Evolutionary conservation across 257 asterid genomes (phyloP).

Genomic region (Anisodus tanguticus): DNA sequence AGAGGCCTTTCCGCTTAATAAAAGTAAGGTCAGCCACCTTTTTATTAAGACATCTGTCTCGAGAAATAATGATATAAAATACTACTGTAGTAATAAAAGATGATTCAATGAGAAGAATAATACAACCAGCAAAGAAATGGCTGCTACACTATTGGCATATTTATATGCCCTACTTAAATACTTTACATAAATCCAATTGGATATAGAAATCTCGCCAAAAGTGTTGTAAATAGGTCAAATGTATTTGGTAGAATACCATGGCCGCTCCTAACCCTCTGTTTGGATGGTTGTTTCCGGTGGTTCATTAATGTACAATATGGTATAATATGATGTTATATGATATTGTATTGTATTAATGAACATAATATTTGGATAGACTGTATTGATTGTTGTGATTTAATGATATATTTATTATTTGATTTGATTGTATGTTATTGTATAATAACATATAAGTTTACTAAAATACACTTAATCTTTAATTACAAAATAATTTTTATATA

Average conservation of each 20-base stretch:
- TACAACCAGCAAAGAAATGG: neutral
- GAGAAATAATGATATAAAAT: slow-evolving; percentile 15
- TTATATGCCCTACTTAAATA: neutral
- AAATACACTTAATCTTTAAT: no score
- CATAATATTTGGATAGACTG: no score
- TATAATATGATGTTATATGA: no score
- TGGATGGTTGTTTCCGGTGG: no score
- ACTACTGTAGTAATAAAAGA: neutral
- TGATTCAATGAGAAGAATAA: neutral
- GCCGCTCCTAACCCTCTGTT: neutral
- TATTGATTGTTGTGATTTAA: no score
- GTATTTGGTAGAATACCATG: slow-evolving; percentile 4
- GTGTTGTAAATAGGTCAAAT: neutral
- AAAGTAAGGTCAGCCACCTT: slow-evolving; percentile 11
- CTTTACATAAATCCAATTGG: neutral
- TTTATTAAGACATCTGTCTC: neutral
- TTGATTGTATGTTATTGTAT: no score
- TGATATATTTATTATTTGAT: no score
- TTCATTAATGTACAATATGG: no score
- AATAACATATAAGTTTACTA: no score
- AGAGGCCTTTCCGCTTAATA: neutral
- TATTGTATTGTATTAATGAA: no score
- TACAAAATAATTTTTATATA: no score
- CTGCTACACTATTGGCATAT: neutral
- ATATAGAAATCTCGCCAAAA: slow-evolving; percentile 2